These are phyloP conservation scores for Cytospora leucostoma DNA, from an alignment of 2,329 filamentous ascomycete species.

Conservation along the genomic window DNA sequence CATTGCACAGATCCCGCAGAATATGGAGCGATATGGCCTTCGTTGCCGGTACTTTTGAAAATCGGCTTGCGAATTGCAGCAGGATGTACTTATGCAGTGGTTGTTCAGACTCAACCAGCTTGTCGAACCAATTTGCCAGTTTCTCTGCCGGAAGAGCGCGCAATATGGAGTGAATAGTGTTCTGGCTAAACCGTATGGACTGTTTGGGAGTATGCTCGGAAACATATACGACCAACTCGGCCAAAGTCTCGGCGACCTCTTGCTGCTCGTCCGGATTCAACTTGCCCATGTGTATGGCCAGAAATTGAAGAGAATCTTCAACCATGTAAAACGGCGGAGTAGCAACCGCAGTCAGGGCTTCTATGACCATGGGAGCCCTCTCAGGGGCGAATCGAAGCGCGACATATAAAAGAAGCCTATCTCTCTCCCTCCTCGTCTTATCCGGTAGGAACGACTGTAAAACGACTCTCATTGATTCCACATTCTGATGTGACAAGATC, in stretches of 20 bases:
- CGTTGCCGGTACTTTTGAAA: conserved; percentile 44
- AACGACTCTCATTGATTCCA: conserved; percentile 37
- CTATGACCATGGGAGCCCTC: conserved; percentile 28
- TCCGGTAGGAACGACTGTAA: conserved; percentile 34
- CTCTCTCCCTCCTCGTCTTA: conserved; percentile 34
- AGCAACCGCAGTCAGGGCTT: conserved; percentile 28
- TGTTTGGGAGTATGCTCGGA: conserved; percentile 23
- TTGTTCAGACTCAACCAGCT: conserved; percentile 36
- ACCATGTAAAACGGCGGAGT: conserved; percentile 28
- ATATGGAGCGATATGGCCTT: conserved; percentile 49
- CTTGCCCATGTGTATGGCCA: conserved; percentile 21
- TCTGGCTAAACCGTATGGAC: conserved; percentile 41
- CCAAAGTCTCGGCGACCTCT: conserved; percentile 19
- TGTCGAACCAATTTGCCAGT: conserved; percentile 39
- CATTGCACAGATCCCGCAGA: conserved; percentile 39
- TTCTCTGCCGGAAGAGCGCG: conserved; percentile 27
- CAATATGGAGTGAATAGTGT: conserved; percentile 35
- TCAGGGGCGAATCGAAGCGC: conserved; percentile 29
- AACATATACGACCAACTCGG: conserved; percentile 24
- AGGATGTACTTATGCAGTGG: conserved; percentile 46
- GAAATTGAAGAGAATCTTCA: conserved; percentile 29
- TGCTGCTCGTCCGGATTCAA: not conserved
- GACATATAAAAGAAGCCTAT: conserved; percentile 39
- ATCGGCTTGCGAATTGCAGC: conserved; percentile 48
- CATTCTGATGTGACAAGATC: conserved; percentile 36